phyloP scores from a whole-genome alignment of 148 eudicot genomes.

The Silene uniflora region DNA sequence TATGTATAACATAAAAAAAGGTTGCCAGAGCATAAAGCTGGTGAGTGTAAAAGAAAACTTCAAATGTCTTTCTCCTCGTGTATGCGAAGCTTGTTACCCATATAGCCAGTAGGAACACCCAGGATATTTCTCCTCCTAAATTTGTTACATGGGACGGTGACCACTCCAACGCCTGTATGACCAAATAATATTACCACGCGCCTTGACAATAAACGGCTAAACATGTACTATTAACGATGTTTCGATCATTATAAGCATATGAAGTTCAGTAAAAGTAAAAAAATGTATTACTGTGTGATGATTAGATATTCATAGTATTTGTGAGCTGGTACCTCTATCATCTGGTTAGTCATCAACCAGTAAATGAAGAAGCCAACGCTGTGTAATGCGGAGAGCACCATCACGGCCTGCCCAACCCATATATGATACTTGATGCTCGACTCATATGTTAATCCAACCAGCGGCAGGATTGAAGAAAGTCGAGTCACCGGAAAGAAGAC shows the following conservation, averaged over 20 bases:
- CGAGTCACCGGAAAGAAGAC: conserved; percentile 56
- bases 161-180: conserved; percentile 42
- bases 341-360: conserved; percentile 36
- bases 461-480: conserved; percentile 46
- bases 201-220: too few species aligned
- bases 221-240: too few species aligned
- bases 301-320: too few species aligned
- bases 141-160: conserved; percentile 36
- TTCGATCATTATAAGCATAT: too few species aligned
- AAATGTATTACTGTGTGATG: too few species aligned
- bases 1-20: conserved; percentile 44
- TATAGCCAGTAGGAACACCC: conserved; percentile 33
- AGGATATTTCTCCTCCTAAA: conserved; percentile 44
- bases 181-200: not conserved
- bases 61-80: conserved; percentile 45
- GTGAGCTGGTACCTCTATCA: too few species aligned
- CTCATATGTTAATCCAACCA: conserved; percentile 54
- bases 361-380: conserved; percentile 49
- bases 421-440: conserved; percentile 66
- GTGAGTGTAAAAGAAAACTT: conserved; percentile 60
- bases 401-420: conserved; percentile 59
- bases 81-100: conserved; percentile 52
- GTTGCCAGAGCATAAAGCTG: conserved; percentile 45
- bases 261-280: too few species aligned
- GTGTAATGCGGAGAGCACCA: conserved; percentile 44